Base-by-base conservation (phyloP, 2,329 filamentous ascomycete genomes). In the Penicillium sp. region DNA sequence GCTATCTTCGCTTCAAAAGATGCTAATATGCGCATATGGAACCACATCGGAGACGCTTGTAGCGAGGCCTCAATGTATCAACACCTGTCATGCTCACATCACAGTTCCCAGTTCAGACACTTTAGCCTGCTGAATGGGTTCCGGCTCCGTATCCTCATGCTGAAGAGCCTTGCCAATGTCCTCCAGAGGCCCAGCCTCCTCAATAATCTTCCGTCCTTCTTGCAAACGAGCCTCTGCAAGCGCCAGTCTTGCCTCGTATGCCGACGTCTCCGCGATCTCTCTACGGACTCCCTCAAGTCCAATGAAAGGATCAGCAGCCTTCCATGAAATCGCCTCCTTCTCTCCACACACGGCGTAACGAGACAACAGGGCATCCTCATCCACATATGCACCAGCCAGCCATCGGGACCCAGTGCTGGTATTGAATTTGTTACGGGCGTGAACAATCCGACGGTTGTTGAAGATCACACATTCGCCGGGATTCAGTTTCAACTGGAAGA, bases 401-500 rank as follows among this genome's bases (percentile, higher is more conserved):
- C 91, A 96, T 54, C 94, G 82, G 61, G 87, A 83, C 0, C 90
- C 90, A 6, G 82, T 81, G 3, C 58, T 59, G 19, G 72, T 70
- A 58, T 94, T 87, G 75, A 98, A 98, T 33, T 87, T 85, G 16
- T 81, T 83, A 4, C 95, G 82, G 0, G 92, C 94, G 78, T 98
- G 95, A 70, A 96, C 75, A n/a, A 96, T 82, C 18, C 94, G 83
- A 59, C 87, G 78, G 71, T 98, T 98, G 73, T 96, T 89, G 71
- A 99, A 98, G n/a, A 99, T 83, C 13, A 93, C 92, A 71, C 92
- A 96, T 70, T 96, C 90, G 3, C 94, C 95, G 4, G 90, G 87
- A 55, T 86, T 79, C 74, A 97, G 80, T 75, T 89, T 89, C 59
- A 89, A 81, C 78, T 94, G 83, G 69, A 88, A 89, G 54, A 92